These are phyloP conservation scores for Cytospora paraplurivora DNA, from an alignment of 2,329 filamentous ascomycete genomes.

Conservation along the genomic window DNA sequence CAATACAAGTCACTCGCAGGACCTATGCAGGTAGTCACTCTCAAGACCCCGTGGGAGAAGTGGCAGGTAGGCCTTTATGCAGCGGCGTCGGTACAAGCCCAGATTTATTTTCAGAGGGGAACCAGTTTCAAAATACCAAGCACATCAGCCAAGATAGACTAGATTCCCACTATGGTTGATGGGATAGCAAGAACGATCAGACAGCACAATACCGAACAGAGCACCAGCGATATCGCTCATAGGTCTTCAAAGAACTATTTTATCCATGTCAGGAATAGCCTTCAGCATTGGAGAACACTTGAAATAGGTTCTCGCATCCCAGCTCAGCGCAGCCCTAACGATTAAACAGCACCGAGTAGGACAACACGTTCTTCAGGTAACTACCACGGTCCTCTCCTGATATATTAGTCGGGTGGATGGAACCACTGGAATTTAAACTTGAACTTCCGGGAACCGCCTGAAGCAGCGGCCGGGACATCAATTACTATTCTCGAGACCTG, in stretches of 20 bases:
- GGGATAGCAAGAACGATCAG: conserved; percentile 15
- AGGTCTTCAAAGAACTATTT: conserved; percentile 47
- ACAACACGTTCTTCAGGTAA: conserved; percentile 45
- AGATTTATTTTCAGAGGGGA: conserved; percentile 37
- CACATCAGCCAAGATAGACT: conserved; percentile 23
- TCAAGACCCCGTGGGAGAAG: conserved; percentile 35
- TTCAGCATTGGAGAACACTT: conserved; percentile 51
- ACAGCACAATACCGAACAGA: conserved; percentile 34
- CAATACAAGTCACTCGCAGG: conserved; percentile 34
- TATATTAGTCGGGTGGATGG: conserved; percentile 42
- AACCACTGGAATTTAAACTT: conserved; percentile 43
- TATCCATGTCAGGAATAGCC: conserved; percentile 44
- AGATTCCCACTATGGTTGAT: conserved; percentile 21
- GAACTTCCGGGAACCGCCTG: not conserved
- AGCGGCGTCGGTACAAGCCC: conserved; percentile 32
- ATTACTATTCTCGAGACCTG: not conserved
- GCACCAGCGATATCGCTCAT: conserved; percentile 42
- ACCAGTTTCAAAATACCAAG: conserved; percentile 32
- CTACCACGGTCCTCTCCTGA: conserved; percentile 35
- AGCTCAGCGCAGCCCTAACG: conserved; percentile 57
- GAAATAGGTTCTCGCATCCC: conserved; percentile 53
- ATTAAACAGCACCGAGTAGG: conserved; percentile 44
- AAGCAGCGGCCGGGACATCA: not conserved
- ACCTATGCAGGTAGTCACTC: conserved; percentile 36
- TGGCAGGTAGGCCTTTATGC: conserved; percentile 34